These are phyloP conservation scores for Botrytis deweyae DNA, from an alignment of 2,329 filamentous ascomycete species.

Conservation along the genomic window DNA sequence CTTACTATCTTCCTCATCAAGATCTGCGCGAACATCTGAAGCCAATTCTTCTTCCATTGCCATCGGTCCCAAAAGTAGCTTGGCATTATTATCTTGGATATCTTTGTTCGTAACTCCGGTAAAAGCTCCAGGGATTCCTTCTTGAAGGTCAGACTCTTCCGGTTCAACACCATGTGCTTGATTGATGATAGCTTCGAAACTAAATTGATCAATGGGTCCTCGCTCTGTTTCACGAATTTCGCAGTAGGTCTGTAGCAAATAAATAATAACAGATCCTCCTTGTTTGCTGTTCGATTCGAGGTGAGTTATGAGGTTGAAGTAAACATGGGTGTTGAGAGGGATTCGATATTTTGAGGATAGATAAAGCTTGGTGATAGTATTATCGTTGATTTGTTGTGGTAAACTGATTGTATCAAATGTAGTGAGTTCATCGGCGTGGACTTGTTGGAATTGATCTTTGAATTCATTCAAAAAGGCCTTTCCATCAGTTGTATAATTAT, in stretches of 20 bases:
- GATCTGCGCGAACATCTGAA: conserved; percentile 80
- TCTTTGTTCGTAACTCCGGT: conserved; percentile 62
- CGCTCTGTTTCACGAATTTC: conserved; percentile 57
- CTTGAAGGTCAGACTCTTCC: conserved; percentile 57
- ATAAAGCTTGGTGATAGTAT: conserved; percentile 77
- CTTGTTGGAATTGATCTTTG: conserved; percentile 69
- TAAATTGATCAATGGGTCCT: conserved; percentile 63
- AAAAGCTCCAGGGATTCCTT: conserved; percentile 62
- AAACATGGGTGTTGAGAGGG: conserved; percentile 82
- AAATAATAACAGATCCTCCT: conserved; percentile 75
- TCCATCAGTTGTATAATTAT: conserved; percentile 70
- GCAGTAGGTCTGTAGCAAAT: conserved; percentile 65
- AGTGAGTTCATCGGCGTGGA: conserved; percentile 79
- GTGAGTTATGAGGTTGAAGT: conserved; percentile 80
- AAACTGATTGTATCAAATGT: conserved; percentile 71
- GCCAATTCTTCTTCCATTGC: conserved; percentile 81
- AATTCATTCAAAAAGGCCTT: conserved; percentile 68
- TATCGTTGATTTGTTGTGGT: conserved; percentile 75
- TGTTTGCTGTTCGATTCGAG: conserved; percentile 82
- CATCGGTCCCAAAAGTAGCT: conserved; percentile 74
- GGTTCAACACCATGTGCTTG: conserved; percentile 59
- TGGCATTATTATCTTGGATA: conserved; percentile 54
- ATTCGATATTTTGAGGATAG: conserved; percentile 84
- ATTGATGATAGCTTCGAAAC: conserved; percentile 60
- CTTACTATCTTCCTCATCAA: conserved; percentile 80